Conservation (phyloP, 2,329 filamentous ascomycete genomes). For the Claviceps humidiphila region DNA sequence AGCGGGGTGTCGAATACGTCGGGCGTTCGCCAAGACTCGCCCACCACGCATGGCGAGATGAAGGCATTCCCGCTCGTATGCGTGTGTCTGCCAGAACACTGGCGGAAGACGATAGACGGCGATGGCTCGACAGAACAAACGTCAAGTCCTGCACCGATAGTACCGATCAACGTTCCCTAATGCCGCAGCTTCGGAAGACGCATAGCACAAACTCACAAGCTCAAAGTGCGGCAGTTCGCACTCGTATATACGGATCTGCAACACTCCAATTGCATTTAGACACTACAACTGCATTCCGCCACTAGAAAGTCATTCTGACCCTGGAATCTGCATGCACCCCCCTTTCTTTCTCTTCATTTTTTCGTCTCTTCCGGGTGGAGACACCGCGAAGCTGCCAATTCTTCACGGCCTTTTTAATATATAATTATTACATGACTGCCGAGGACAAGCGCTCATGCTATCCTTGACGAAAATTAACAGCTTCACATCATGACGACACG, state of each 20-base stretch:
- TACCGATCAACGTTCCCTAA: conserved; percentile 2
- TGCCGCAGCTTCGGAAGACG: not conserved
- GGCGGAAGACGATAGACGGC: conserved; percentile 91
- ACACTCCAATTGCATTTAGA: not conserved
- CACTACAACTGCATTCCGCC: not conserved
- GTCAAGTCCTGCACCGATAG: conserved; percentile 25
- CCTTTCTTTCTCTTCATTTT: not conserved
- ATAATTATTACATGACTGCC: conserved; percentile 3
- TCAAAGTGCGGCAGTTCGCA: not conserved
- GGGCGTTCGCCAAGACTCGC: conserved; percentile 46
- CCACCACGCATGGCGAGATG: conserved; percentile 61
- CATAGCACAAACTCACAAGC: not conserved
- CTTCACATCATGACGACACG: conserved; percentile 7
- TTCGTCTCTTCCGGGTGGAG: not conserved
- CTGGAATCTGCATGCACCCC: no score
- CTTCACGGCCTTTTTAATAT: conserved; percentile 1
- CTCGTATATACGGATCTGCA: conserved; percentile 3
- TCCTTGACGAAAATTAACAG: conserved; percentile 2
- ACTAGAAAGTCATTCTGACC: no score
- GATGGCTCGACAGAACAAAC: conserved; percentile 58
- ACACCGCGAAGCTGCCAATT: not conserved
- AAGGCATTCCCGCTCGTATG: conserved; percentile 97
- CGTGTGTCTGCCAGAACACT: conserved; percentile 88
- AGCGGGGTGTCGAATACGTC: conserved; percentile 84
- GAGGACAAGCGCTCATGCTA: conserved; percentile 10